phyloP scores from a whole-genome alignment of 495 filamentous ascomycete species.

The Penicillium dipodomyicola region DNA sequence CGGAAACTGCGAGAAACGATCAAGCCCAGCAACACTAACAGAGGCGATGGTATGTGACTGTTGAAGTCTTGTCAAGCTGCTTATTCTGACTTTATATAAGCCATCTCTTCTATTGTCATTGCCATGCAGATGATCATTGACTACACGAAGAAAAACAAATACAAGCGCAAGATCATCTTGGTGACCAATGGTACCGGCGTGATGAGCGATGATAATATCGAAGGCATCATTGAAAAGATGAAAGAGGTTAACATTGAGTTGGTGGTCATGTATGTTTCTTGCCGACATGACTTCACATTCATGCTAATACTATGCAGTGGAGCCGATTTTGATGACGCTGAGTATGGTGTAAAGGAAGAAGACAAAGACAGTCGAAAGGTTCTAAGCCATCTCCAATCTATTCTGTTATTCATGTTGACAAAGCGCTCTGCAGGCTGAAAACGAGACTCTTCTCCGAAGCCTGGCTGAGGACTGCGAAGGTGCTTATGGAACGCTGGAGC shows the following conservation, averaged over 20 bases:
- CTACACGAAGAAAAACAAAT: slow-evolving; percentile 87
- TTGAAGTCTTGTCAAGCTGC: not conserved
- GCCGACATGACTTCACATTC: not conserved
- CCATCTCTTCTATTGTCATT: slow-evolving; percentile 79
- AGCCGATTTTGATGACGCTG: slow-evolving; percentile 89
- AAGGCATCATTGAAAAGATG: slow-evolving; percentile 66
- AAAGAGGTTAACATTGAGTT: slow-evolving; percentile 75
- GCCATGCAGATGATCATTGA: slow-evolving; percentile 82
- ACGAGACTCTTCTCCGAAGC: slow-evolving; percentile 63
- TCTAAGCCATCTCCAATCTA: not conserved
- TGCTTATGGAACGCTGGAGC: slow-evolving; percentile 75
- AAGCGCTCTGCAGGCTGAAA: slow-evolving; percentile 46
- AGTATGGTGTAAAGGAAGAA: slow-evolving; percentile 92
- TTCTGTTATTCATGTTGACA: not conserved
- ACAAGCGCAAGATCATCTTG: slow-evolving; percentile 74
- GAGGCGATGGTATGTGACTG: slow-evolving; percentile 63
- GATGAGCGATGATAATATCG: slow-evolving; percentile 63
- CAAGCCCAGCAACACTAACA: slow-evolving; percentile 62
- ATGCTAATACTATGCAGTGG: slow-evolving; percentile 59
- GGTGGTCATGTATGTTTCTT: slow-evolving; percentile 64
- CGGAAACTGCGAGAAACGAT: slow-evolving; percentile 60
- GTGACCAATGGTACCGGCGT: slow-evolving; percentile 74
- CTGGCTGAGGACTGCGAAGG: slow-evolving; percentile 66
- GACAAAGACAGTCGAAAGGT: slow-evolving; percentile 72
- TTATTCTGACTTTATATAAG: slow-evolving; percentile 34